phyloP scores from a whole-genome alignment of 1,139 yeast species.

The Yamadazyma triangularis region DNA sequence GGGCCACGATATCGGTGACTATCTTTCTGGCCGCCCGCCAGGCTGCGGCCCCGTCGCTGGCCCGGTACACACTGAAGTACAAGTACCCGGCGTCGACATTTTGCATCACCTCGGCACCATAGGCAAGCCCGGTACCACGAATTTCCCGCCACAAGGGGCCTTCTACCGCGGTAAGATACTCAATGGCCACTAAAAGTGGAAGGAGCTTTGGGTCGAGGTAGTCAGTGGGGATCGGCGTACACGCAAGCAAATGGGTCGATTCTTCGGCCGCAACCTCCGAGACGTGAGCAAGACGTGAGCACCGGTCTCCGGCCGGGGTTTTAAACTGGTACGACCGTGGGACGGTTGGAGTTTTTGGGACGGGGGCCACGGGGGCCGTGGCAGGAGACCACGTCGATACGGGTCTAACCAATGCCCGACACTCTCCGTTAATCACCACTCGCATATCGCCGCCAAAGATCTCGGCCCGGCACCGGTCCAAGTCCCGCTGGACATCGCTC shows the following conservation, averaged over 20 bases:
- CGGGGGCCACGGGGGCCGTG: too few relatives aligned
- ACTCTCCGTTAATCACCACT: conserved; percentile 70
- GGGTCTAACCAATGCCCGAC: conserved; percentile 46
- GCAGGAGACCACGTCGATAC: conserved; percentile 74
- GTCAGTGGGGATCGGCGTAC: conserved; percentile 61
- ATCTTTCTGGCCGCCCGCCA: conserved; percentile 63
- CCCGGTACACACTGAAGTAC: conserved; percentile 69
- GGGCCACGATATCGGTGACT: conserved; percentile 46
- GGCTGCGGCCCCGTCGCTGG: conserved; percentile 76
- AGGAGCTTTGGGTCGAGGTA: conserved; percentile 66
- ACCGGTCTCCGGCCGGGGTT: conserved; percentile 52
- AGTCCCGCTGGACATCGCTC: too few relatives aligned
- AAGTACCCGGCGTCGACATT: conserved; percentile 66
- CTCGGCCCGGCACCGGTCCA: too few relatives aligned
- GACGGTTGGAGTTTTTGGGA: too few relatives aligned
- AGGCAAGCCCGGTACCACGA: conserved; percentile 93
- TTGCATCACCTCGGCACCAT: conserved; percentile 68
- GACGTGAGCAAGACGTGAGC: conserved; percentile 56
- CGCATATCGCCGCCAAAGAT: too few relatives aligned
- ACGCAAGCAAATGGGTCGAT: conserved; percentile 66
- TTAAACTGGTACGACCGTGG: conserved; percentile 56
- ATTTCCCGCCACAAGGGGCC: conserved; percentile 98
- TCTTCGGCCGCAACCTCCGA: conserved; percentile 83
- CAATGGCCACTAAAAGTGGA: conserved; percentile 68
- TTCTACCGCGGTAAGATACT: conserved; percentile 80